Evolutionary conservation across 1,284 basidiomycete genomes (phyloP).

Genomic region (Grifola frondosa): DNA sequence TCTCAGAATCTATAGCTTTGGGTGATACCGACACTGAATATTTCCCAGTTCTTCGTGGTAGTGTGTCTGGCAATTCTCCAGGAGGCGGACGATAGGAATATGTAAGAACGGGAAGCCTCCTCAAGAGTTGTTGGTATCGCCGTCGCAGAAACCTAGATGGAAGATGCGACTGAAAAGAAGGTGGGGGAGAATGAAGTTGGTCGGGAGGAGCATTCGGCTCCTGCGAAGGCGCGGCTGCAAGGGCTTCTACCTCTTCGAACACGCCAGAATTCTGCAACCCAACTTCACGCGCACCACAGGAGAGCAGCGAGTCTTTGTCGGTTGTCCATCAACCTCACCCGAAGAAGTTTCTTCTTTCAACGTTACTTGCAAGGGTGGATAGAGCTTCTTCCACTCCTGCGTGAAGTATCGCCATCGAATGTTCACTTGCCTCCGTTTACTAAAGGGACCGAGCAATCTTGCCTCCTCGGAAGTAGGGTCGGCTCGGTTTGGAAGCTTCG

Average conservation of each 20-base stretch:
- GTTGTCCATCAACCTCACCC: slow-evolving; percentile 2
- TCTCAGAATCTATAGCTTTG: slow-evolving; percentile 23
- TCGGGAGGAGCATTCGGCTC: slow-evolving; percentile 16
- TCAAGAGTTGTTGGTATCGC: slow-evolving; percentile 61
- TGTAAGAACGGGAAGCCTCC: slow-evolving; percentile 54
- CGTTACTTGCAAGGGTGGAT: slow-evolving; percentile 56
- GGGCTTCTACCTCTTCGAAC: slow-evolving; percentile 46
- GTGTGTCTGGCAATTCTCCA: background rate
- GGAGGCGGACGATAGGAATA: slow-evolving; percentile 23
- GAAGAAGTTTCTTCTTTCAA: slow-evolving; percentile 11
- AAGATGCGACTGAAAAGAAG: slow-evolving; percentile 13
- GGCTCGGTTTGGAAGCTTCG: slow-evolving; percentile 54
- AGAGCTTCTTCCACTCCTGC: slow-evolving; percentile 51
- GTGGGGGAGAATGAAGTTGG: slow-evolving; percentile 7
- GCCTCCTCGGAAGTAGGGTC: slow-evolving; percentile 60
- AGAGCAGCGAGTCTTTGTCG: slow-evolving; percentile 16
- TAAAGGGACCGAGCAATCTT: slow-evolving; percentile 58
- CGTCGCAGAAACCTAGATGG: slow-evolving; percentile 58
- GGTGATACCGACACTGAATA: slow-evolving; percentile 35
- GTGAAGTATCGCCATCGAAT: slow-evolving; percentile 67
- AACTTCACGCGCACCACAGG: slow-evolving; percentile 33
- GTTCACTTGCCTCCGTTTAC: slow-evolving; percentile 72
- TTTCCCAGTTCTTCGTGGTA: slow-evolving; percentile 5
- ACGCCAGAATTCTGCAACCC: slow-evolving; percentile 46
- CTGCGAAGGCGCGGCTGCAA: slow-evolving; percentile 39